These are phyloP conservation scores for Sporisorium exsertum DNA, from an alignment of 1,284 basidiomycete genomes.

Conservation along the genomic window DNA sequence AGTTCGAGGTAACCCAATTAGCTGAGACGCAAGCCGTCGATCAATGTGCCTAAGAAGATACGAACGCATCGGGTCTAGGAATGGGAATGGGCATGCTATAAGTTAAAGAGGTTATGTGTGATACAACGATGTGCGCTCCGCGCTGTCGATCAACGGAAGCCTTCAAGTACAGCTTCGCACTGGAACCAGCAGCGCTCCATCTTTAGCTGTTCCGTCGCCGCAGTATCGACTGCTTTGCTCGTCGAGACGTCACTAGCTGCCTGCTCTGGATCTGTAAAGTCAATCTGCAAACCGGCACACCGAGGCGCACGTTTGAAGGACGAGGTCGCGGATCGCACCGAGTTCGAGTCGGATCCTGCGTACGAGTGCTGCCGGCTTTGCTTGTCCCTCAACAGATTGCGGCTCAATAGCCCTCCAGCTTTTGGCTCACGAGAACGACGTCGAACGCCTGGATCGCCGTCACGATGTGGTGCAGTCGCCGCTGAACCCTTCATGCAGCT, in stretches of 20 bases:
- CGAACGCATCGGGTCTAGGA: neutral
- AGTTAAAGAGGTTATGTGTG: neutral
- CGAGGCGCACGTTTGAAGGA: constrained; percentile 37
- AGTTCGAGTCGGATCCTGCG: constrained; percentile 36
- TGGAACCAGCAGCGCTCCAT: constrained; percentile 50
- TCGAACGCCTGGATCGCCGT: neutral
- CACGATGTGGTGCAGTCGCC: neutral
- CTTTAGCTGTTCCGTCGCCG: neutral
- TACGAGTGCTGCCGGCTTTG: constrained; percentile 21
- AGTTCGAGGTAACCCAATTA: neutral
- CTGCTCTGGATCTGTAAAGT: constrained; percentile 26
- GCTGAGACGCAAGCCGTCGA: neutral
- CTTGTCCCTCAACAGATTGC: constrained; percentile 33
- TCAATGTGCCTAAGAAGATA: neutral
- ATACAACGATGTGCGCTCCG: neutral
- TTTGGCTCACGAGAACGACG: constrained; percentile 37
- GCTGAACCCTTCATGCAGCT: neutral
- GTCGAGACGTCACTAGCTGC: neutral
- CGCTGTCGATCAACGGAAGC: constrained; percentile 25
- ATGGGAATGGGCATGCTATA: neutral
- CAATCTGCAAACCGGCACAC: constrained; percentile 35
- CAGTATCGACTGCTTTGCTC: neutral
- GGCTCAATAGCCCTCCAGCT: constrained; percentile 30
- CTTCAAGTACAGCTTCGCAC: constrained; percentile 47
- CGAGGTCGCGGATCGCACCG: constrained; percentile 17